Base-by-base conservation (phyloP, 2,329 filamentous ascomycete species). In the Colletotrichum siamense region DNA sequence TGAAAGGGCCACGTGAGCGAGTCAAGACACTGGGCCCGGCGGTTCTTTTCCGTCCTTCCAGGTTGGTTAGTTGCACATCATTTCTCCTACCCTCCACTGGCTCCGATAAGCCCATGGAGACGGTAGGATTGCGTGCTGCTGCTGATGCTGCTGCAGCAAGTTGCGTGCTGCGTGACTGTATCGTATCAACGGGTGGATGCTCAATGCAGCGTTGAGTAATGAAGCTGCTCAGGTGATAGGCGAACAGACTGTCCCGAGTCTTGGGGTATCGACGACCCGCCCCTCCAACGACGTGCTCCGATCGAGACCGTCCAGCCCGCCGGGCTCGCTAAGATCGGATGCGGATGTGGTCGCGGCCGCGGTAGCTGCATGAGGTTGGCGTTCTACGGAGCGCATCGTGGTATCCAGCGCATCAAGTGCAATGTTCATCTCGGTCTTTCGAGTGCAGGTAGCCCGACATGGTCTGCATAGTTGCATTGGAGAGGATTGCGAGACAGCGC, bases 281-380 rank as follows among this genome's bases (percentile, higher is more conserved):
- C 63, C 59, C 64, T 76, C 65, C 59, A 28, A 63, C 26, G 57
- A 69, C 59, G 18, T 55, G 59, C 65, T 73, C 59, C 61, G 59
- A 76, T 65, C 64, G 36, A 59, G 65, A 44, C 57, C 64, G 65
- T 32, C 74, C 74, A 61, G 24, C 57, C 30, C 61, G 28, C 65
- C 34, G 71, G 70, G 71, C 70, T 69, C 59, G 34, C 71, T 64
- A 66, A 65, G 34, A 69, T 66, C 71, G 52, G 74, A 74, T 66
- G 71, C 65, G 64, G 65, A 65, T 61, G 30, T 44, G 44, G 39
- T 68, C 44, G 57, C 49, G 70, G 65, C 65, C 34, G 52, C 55
- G 67, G 24, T 69, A 62, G 57, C 59, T 74, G 70, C 74, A 76
- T 76, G 74, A 76, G 65, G 70, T 39, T 74, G 71, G 68, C 62